These are phyloP conservation scores for Yamadazyma atlantica DNA, from an alignment of 1,139 yeast genomes.

Conservation along the genomic window DNA sequence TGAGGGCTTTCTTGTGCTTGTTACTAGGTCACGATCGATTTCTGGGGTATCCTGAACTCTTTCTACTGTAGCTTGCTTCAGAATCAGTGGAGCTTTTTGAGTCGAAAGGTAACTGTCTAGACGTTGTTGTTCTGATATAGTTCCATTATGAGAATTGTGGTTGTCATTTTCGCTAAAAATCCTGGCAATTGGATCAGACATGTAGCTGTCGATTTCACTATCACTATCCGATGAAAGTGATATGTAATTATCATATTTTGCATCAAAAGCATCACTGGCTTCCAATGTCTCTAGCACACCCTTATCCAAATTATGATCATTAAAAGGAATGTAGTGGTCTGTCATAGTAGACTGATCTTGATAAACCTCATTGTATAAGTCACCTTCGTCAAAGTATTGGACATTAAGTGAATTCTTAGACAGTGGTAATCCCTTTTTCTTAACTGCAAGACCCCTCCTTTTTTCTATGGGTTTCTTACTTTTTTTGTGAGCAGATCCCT, in stretches of 20 bases:
- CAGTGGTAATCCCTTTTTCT: conserved; percentile 16
- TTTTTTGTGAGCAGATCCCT: conserved; percentile 1
- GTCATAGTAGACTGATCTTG: conserved; percentile 3
- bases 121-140: neutral
- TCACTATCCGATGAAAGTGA: conserved; percentile 8
- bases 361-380: conserved; percentile 12
- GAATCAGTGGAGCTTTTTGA: neutral
- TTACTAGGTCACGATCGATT: neutral
- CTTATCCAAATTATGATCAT: neutral
- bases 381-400: conserved; percentile 11
- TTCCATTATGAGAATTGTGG: neutral
- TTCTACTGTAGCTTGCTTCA: neutral
- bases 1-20: neutral
- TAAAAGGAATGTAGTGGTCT: conserved; percentile 6
- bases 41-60: neutral
- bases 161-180: neutral
- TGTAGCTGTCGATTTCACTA: conserved; percentile 9
- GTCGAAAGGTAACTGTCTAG: neutral
- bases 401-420: neutral
- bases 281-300: conserved; percentile 4
- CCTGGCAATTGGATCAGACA: neutral
- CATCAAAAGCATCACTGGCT: conserved; percentile 12
- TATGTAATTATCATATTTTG: conserved; percentile 10
- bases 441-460: conserved; percentile 39
- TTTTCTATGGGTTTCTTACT: conserved; percentile 15